Percentiles rank a stretch among this genome's conserved stretches.
These are phyloP conservation scores for Leishmania amazonensis DNA, from an alignment of 208 protist genomes.

Conservation along the genomic window DNA sequence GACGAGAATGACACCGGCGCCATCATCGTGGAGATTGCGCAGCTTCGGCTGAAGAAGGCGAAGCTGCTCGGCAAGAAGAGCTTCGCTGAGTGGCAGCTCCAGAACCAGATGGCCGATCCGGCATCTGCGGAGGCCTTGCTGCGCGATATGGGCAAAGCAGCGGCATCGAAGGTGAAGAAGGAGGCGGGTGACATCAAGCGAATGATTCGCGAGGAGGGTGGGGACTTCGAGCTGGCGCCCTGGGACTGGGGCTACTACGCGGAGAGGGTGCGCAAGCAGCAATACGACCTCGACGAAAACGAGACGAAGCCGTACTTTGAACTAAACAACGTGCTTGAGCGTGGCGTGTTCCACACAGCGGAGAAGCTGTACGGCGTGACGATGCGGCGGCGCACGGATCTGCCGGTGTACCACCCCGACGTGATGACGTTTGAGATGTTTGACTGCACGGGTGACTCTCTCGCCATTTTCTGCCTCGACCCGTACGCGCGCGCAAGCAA, in stretches of 20 bases:
- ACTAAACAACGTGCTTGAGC: conserved; percentile 55
- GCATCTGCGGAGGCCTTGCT: conserved; percentile 37
- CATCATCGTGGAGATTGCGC: conserved; percentile 36
- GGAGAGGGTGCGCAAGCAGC: conserved; percentile 49
- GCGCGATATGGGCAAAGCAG: conserved; percentile 16
- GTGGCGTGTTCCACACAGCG: conserved; percentile 58
- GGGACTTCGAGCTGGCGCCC: conserved; percentile 39
- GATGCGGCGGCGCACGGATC: conserved; percentile 43
- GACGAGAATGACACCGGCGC: conserved; percentile 33
- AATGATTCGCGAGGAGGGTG: conserved; percentile 30
- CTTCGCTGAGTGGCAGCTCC: conserved; percentile 58
- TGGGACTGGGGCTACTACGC: conserved; percentile 63
- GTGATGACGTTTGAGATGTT: conserved; percentile 48
- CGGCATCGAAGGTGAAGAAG: conserved; percentile 12
- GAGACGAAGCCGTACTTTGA: conserved; percentile 65
- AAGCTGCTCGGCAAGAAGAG: conserved; percentile 48
- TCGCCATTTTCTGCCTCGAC: conserved; percentile 62
- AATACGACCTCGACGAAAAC: conserved; percentile 57
- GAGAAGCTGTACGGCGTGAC: conserved; percentile 63
- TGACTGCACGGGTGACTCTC: conserved; percentile 29
- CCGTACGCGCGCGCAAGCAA: conserved; percentile 56
- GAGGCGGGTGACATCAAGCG: conserved; percentile 41
- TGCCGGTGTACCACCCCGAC: conserved; percentile 59
- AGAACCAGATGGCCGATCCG: conserved; percentile 52
- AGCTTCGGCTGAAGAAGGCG: conserved; percentile 52